Conservation (phyloP, 2,329 filamentous ascomycete species). For the Myrmaecium sp. region DNA sequence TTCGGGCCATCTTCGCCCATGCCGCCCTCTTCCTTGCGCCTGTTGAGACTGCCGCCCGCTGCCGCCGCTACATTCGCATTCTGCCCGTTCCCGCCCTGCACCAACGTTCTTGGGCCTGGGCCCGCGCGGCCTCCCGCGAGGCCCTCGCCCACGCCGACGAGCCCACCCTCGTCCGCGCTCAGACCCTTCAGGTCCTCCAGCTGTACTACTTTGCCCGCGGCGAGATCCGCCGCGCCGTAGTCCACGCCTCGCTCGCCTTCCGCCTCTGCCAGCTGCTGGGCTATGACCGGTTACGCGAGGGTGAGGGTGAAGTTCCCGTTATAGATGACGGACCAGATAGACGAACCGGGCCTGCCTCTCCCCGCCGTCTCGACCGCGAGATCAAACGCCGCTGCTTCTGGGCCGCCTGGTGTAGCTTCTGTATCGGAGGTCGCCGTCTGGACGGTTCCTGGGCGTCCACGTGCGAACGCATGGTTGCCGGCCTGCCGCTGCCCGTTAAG, state of each 20-base stretch:
- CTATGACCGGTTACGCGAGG: slow-evolving; percentile 3
- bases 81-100: slow-evolving; percentile 1
- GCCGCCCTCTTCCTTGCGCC: slow-evolving; percentile 3
- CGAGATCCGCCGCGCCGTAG: slow-evolving; percentile 3
- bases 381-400: slow-evolving; percentile 3
- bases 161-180: slow-evolving; percentile 1
- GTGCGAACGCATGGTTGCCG: no score
- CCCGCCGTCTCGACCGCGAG: slow-evolving; percentile 4
- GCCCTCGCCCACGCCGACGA: slow-evolving; percentile 3
- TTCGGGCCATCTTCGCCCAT: slow-evolving; percentile 4
- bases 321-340: no score
- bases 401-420: slow-evolving; percentile 3
- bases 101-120: slow-evolving; percentile 4
- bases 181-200: slow-evolving; percentile 4
- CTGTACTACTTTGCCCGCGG: slow-evolving; percentile 3
- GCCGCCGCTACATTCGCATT: slow-evolving; percentile 1
- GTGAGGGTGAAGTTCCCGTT: no score
- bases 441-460: slow-evolving; percentile 2
- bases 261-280: slow-evolving; percentile 3
- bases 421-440: slow-evolving; percentile 2
- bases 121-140: slow-evolving; percentile 2
- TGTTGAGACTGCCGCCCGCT: slow-evolving; percentile 3
- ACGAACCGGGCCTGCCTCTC: no score
- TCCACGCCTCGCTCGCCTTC: slow-evolving; percentile 3
- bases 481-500: slow-evolving; percentile 3